Conservation (phyloP, 805 yeast species). For the Sporopachydermia quercuum region DNA sequence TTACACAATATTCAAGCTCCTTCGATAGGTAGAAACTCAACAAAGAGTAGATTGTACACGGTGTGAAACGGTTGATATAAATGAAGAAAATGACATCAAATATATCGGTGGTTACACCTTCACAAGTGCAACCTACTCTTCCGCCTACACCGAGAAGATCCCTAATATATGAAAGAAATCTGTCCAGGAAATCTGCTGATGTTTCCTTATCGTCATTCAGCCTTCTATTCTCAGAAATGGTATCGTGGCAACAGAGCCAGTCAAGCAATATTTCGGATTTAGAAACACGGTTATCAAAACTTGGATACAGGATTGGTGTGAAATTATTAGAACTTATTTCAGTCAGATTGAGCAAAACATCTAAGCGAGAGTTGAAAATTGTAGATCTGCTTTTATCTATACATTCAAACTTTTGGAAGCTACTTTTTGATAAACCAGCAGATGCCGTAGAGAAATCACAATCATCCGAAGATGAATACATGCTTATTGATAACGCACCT, state of each 20-base stretch:
- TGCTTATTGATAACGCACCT: slow-evolving; percentile 72
- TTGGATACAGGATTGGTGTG: slow-evolving; percentile 70
- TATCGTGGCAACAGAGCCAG: slow-evolving; percentile 45
- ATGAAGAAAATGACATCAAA: no score
- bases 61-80: no score
- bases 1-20: no score
- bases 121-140: slow-evolving; percentile 23
- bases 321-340: slow-evolving; percentile 55
- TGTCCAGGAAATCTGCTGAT: slow-evolving; percentile 50
- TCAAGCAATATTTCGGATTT: slow-evolving; percentile 57
- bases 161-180: slow-evolving; percentile 51
- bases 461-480: slow-evolving; percentile 49
- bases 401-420: slow-evolving; percentile 57
- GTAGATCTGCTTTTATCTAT: slow-evolving; percentile 61
- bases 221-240: slow-evolving; percentile 54
- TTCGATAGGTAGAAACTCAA: no score
- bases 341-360: slow-evolving; percentile 48
- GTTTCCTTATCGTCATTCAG: slow-evolving; percentile 54
- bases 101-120: slow-evolving; percentile 13
- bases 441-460: slow-evolving; percentile 65
- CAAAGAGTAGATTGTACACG: no score
- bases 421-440: slow-evolving; percentile 57
- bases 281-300: slow-evolving; percentile 41
- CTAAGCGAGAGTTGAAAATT: slow-evolving; percentile 50
- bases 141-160: slow-evolving; percentile 15